Percentiles rank a stretch among this genome's conserved stretches.
These are phyloP conservation scores for Mallotus japonicus DNA, from an alignment of 441 rosid genomes.

Conservation along the genomic window DNA sequence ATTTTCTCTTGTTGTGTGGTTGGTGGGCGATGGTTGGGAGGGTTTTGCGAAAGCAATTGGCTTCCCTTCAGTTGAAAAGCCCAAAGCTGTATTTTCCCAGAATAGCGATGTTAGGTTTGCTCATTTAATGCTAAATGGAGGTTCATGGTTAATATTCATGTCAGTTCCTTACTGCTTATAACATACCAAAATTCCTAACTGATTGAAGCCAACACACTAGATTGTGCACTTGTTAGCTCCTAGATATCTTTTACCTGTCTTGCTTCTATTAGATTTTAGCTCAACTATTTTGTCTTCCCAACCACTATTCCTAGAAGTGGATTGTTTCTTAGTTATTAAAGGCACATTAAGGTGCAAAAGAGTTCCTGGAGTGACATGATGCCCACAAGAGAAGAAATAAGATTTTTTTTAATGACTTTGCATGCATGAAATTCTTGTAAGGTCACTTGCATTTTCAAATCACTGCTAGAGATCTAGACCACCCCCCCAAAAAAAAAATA, in stretches of 20 bases:
- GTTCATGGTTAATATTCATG: background rate
- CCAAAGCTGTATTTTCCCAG: background rate
- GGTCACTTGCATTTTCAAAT: too few relatives aligned
- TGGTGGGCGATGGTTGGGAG: background rate
- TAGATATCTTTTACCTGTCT: background rate
- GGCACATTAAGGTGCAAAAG: too few relatives aligned
- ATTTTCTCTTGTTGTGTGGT: background rate
- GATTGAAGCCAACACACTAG: background rate
- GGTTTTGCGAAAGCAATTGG: background rate
- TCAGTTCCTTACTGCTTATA: background rate
- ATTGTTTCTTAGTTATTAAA: background rate
- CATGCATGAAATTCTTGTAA: too few relatives aligned
- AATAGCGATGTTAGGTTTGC: background rate
- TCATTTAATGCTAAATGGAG: too few relatives aligned
- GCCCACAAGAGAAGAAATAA: too few relatives aligned
- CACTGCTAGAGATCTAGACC: too few relatives aligned
- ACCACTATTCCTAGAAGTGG: background rate
- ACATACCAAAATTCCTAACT: background rate
- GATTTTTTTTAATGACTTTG: too few relatives aligned
- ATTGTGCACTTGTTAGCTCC: background rate
- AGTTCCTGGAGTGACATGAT: too few relatives aligned
- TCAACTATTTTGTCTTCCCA: background rate
- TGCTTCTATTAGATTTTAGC: background rate
- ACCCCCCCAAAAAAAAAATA: too few relatives aligned
- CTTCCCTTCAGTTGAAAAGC: background rate